These are phyloP conservation scores for Chaetomidium leptoderma DNA, from an alignment of 495 filamentous ascomycete genomes.

Conservation along the genomic window DNA sequence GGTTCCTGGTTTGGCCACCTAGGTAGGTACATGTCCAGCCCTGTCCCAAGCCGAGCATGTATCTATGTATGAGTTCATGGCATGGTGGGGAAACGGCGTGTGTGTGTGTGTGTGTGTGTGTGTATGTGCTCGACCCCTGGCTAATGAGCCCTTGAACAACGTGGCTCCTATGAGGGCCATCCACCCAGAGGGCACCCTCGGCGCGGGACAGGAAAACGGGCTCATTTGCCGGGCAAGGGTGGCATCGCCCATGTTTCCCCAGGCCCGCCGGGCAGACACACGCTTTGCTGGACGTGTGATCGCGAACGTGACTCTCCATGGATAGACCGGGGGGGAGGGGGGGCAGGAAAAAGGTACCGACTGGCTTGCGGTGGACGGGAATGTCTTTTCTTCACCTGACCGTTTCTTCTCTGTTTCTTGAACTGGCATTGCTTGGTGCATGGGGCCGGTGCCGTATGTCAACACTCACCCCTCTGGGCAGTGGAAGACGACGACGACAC, in stretches of 20 bases:
- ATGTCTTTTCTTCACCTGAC: neutral
- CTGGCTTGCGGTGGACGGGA: neutral
- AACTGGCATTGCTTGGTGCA: constrained; percentile 21
- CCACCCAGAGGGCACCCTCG: constrained; percentile 20
- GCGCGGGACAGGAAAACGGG: constrained; percentile 30
- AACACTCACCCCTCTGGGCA: constrained; percentile 1
- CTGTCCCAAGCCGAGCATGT: neutral
- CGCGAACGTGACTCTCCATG: constrained; percentile 19
- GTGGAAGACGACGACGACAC: neutral
- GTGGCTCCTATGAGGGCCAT: constrained; percentile 38
- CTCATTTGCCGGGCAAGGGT: constrained; percentile 35
- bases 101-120: constrained; percentile 5
- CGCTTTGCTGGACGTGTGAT: constrained; percentile 28
- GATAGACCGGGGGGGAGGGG: neutral
- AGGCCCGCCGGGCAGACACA: constrained; percentile 8
- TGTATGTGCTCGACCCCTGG: constrained; percentile 16
- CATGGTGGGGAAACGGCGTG: constrained; percentile 27
- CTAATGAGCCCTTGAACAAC: constrained; percentile 36
- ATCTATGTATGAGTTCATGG: constrained; percentile 21
- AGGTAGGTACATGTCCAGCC: constrained; percentile 3
- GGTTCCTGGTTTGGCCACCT: constrained; percentile 25
- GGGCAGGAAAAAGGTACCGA: neutral
- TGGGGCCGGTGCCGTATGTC: constrained; percentile 5
- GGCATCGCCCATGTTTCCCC: constrained; percentile 16
- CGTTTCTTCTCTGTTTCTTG: neutral